phyloP scores from a whole-genome alignment of 768 basidiomycete species.

The Trametes gibbosa region DNA sequence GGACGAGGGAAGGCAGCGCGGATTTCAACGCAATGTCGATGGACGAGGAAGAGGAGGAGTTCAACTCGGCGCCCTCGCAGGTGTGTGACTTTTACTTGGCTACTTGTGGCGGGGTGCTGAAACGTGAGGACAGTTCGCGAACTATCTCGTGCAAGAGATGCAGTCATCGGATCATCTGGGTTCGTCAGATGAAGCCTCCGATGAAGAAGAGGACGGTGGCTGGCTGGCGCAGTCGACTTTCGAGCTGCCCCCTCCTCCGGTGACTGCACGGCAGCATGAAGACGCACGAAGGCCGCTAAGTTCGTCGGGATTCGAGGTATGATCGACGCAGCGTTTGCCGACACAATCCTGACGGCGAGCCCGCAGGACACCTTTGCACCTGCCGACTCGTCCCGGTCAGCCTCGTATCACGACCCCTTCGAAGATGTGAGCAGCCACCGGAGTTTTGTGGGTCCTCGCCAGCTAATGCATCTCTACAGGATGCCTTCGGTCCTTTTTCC shows the following conservation, averaged over 20 bases:
- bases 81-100: conserved; percentile 29
- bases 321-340: not conserved
- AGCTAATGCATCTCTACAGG: conserved; percentile 14
- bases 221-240: conserved; percentile 83
- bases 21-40: conserved; percentile 59
- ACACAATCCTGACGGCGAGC: not conserved
- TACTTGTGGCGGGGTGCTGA: not conserved
- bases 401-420: conserved; percentile 31
- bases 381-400: conserved; percentile 4
- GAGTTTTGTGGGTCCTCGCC: not conserved
- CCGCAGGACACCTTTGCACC: conserved; percentile 33
- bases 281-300: conserved; percentile 32
- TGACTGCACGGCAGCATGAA: conserved; percentile 25
- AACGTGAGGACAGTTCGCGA: conserved; percentile 57
- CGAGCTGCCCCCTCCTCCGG: conserved; percentile 33
- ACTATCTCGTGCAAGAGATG: conserved; percentile 75
- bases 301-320: conserved; percentile 31
- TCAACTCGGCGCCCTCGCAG: conserved; percentile 42
- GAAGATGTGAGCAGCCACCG: conserved; percentile 43
- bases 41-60: conserved; percentile 45
- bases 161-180: conserved; percentile 57
- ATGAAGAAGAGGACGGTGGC: conserved; percentile 72
- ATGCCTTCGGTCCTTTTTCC: conserved; percentile 65
- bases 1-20: conserved; percentile 51
- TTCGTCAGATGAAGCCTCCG: conserved; percentile 48